These are phyloP conservation scores for Cerioporus squamosus DNA, from an alignment of 1,284 basidiomycete genomes.

Conservation along the genomic window DNA sequence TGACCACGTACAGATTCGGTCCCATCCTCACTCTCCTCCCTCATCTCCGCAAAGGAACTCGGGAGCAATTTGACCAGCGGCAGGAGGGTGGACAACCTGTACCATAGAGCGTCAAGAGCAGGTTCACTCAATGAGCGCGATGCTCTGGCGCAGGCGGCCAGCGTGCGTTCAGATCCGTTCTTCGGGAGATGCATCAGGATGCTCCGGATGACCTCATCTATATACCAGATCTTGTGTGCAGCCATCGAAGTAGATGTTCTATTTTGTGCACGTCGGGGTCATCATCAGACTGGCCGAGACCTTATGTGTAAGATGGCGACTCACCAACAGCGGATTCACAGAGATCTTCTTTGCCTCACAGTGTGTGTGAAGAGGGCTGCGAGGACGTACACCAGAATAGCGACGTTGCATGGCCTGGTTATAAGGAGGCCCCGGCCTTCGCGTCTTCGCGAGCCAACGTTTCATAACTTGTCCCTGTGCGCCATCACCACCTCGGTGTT, in stretches of 20 bases:
- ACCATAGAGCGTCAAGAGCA: slow-evolving; percentile 21
- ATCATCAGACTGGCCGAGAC: too few relatives aligned
- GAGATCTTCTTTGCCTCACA: too few relatives aligned
- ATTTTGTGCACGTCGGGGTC: too few relatives aligned
- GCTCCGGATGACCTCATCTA: slow-evolving; percentile 21
- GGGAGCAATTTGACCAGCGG: slow-evolving; percentile 14
- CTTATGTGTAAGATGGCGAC: too few relatives aligned
- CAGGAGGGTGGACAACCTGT: slow-evolving; percentile 8
- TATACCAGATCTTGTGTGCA: slow-evolving; percentile 7
- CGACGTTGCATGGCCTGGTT: too few relatives aligned
- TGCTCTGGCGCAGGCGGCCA: slow-evolving; percentile 11
- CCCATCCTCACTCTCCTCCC: neutral
- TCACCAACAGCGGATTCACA: too few relatives aligned
- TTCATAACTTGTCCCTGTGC: too few relatives aligned
- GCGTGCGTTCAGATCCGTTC: slow-evolving; percentile 4
- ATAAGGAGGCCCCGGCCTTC: too few relatives aligned
- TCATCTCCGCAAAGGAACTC: neutral
- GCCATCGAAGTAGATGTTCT: neutral
- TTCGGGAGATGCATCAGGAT: slow-evolving; percentile 13
- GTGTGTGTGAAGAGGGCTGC: too few relatives aligned
- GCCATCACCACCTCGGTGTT: too few relatives aligned
- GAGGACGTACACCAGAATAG: too few relatives aligned
- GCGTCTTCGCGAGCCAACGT: too few relatives aligned
- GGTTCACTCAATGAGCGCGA: slow-evolving; percentile 16
- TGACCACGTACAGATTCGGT: neutral